phyloP scores from a whole-genome alignment of 1,284 basidiomycete species.

The Fomes fomentarius region DNA sequence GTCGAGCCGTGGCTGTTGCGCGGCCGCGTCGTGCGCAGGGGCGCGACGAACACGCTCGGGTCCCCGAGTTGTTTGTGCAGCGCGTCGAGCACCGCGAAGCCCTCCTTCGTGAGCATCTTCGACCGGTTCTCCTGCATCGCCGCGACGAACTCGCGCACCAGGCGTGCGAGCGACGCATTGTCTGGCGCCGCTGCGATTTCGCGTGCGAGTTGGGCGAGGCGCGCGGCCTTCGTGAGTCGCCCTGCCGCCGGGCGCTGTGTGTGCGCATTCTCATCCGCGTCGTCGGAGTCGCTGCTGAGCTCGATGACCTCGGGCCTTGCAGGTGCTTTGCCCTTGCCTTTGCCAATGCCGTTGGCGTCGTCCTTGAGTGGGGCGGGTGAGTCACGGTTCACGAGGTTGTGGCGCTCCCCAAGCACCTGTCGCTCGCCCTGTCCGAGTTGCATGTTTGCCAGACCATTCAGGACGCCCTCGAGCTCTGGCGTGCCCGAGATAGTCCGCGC shows the following conservation, averaged over 20 bases:
- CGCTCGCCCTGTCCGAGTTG: constrained; percentile 47
- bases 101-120: constrained; percentile 69
- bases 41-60: constrained; percentile 56
- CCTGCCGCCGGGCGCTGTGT: constrained; percentile 18
- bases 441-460: constrained; percentile 60
- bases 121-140: constrained; percentile 66
- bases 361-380: constrained; percentile 12
- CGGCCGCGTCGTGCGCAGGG: constrained; percentile 51
- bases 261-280: constrained; percentile 40
- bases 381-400: constrained; percentile 32
- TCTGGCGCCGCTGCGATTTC: constrained; percentile 50
- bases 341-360: constrained; percentile 11
- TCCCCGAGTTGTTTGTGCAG: constrained; percentile 69
- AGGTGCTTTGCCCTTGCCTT: constrained; percentile 31
- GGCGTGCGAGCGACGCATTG: constrained; percentile 52
- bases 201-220: constrained; percentile 50
- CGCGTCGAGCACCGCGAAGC: constrained; percentile 66
- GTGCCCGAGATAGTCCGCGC: constrained; percentile 16
- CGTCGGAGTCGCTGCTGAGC: constrained; percentile 44
- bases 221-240: constrained; percentile 53
- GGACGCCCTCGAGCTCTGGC: constrained; percentile 48
- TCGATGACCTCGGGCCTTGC: constrained; percentile 45
- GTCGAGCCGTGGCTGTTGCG: constrained; percentile 39
- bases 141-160: constrained; percentile 60
- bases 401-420: constrained; percentile 49